Conservation (phyloP, 768 basidiomycete genomes). For the Lanmaoa pseudosensibilis region DNA sequence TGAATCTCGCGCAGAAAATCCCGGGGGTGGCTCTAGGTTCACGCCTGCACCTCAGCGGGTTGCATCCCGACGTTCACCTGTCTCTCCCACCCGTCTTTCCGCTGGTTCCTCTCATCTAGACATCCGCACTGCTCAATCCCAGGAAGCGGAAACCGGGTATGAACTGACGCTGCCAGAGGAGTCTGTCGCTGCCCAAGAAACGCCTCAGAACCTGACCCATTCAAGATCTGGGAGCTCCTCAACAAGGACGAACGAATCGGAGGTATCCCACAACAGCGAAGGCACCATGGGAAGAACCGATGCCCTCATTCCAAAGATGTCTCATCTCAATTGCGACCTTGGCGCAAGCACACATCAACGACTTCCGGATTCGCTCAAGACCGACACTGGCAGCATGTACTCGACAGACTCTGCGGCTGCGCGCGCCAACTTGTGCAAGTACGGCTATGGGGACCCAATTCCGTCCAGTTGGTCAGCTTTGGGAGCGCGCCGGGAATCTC, state of each 20-base stretch:
- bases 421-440: constrained; percentile 25
- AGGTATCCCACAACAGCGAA: not conserved
- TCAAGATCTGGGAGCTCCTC: not conserved
- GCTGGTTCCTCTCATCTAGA: not conserved
- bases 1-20: not conserved
- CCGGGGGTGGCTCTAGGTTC: constrained; percentile 16
- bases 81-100: not conserved
- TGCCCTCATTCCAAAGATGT: not conserved
- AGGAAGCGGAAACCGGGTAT: not conserved
- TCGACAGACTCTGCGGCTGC: constrained; percentile 25
- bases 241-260: not conserved
- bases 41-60: constrained; percentile 23
- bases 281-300: not conserved
- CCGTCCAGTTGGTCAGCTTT: constrained; percentile 28
- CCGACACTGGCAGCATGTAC: constrained; percentile 24
- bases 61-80: constrained; percentile 13
- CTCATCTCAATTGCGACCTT: constrained; percentile 6
- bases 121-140: not conserved
- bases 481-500: constrained; percentile 11
- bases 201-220: not conserved
- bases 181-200: not conserved
- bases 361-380: constrained; percentile 1
- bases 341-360: not conserved
- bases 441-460: constrained; percentile 22
- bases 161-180: not conserved